Evolutionary conservation across 768 basidiomycete species (phyloP), one percentile per base, ranked within the genome.

Genomic region (Imleria badia): DNA sequence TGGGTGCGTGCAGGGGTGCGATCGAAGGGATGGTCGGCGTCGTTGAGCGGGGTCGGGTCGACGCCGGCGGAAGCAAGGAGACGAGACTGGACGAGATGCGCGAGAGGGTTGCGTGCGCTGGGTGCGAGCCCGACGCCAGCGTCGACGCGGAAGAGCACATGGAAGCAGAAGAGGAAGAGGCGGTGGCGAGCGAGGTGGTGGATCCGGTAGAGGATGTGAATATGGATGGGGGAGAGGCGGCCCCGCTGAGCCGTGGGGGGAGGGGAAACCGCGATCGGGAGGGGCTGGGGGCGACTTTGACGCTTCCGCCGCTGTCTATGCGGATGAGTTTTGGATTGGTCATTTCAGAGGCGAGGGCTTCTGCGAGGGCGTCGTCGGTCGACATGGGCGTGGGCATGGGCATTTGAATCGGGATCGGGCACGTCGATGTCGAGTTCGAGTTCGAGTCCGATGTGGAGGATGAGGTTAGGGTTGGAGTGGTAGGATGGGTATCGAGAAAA

Each of bases 11-110:
- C 9, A 66, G 61, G 0, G 59, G 31, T 1, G 50, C 47, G 38
- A 41, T 58, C 6, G 60, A 58, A 10, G 44, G 58, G 42, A 31
- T 42, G 26, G 34, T 17, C 8, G 46, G 36, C 6, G 48, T 35
- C 1, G 52, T 44, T 2, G 65, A 52, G 15, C 56, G 61, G 14
- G 69, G 45, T 13, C 58, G 61, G 35, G 38, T 30, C 36, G 58
- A 67, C 0, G 38, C 29, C 36, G 58, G 66, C 0, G 75, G 73
- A 3, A 78, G 69, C 31, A 85, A 67, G 9, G 82, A 76, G 64
- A 85, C 78, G 72, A 79, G 77, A 52, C 75, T 73, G 0, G 84
- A 75, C 1, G 81, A 81, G 23, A 79, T 65, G 30, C 72, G 72
- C 3, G 80, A 71, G 7, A 82, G 64, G 1, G 79, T 75, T 10